Conservation (phyloP, 1,284 basidiomycete species). For the Leccinum fallax region DNA sequence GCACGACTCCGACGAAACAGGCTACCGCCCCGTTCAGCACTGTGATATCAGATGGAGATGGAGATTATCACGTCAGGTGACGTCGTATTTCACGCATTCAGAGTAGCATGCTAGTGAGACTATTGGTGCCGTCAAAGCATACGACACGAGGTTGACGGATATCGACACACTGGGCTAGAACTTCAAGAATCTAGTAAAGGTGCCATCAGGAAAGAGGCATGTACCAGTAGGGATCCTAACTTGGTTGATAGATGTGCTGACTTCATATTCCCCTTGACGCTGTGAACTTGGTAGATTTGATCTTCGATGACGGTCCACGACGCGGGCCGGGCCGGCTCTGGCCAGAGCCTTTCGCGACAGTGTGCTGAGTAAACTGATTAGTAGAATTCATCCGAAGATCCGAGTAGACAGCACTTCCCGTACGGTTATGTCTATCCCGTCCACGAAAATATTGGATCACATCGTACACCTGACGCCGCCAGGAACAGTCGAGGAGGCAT, state of each 20-base stretch:
- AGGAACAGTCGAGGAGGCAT: slow-evolving; percentile 52
- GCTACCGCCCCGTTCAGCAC: background rate
- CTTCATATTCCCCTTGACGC: background rate
- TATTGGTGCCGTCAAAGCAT: background rate
- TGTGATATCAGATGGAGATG: background rate
- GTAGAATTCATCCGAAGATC: background rate
- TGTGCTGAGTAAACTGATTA: background rate
- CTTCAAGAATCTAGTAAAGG: background rate
- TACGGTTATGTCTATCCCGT: slow-evolving; percentile 25
- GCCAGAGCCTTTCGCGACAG: background rate
- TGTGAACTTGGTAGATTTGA: background rate
- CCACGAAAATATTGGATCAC: slow-evolving; percentile 62
- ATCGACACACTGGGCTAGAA: background rate
- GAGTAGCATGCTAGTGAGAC: background rate
- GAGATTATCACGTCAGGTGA: background rate
- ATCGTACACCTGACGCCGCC: slow-evolving; percentile 69
- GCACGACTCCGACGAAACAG: background rate
- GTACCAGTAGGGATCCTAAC: too few species aligned
- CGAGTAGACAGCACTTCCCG: background rate
- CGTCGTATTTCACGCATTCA: background rate
- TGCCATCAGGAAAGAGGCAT: too few species aligned
- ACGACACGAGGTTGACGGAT: background rate
- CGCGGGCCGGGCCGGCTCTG: background rate
- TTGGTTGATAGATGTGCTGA: background rate
- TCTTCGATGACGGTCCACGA: background rate